Conservation (phyloP, 768 basidiomycete species). For the Clathrus columnatus region DNA sequence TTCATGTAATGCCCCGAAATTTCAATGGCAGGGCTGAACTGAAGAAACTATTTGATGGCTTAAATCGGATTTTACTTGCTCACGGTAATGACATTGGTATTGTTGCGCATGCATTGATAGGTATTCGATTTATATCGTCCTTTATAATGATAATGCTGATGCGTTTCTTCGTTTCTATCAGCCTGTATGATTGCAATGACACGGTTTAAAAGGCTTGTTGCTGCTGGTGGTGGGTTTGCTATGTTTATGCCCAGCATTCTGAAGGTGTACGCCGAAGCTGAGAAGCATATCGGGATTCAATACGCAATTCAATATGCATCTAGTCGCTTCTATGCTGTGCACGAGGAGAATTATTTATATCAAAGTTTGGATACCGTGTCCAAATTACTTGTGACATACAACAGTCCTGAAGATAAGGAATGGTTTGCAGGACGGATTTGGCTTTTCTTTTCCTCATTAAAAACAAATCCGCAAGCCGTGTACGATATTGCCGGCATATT, state of each 20-base stretch:
- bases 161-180: slow-evolving; percentile 17
- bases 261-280: slow-evolving; percentile 60
- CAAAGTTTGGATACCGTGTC: slow-evolving; percentile 59
- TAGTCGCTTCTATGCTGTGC: slow-evolving; percentile 65
- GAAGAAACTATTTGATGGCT: slow-evolving; percentile 54
- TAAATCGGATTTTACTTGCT: slow-evolving; percentile 57
- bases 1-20: slow-evolving; percentile 63
- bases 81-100: slow-evolving; percentile 73
- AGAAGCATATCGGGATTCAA: slow-evolving; percentile 47
- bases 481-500: slow-evolving; percentile 62
- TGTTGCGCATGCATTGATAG: slow-evolving; percentile 64
- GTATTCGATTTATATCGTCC: slow-evolving; percentile 30
- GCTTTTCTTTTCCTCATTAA: slow-evolving; percentile 50
- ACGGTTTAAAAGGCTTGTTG: slow-evolving; percentile 68
- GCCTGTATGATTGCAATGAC: slow-evolving; percentile 70
- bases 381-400: slow-evolving; percentile 42
- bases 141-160: slow-evolving; percentile 2
- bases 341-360: slow-evolving; percentile 66
- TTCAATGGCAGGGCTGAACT: slow-evolving; percentile 63
- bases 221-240: slow-evolving; percentile 60
- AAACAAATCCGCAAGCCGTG: slow-evolving; percentile 29
- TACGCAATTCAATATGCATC: slow-evolving; percentile 63
- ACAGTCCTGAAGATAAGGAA: slow-evolving; percentile 30
- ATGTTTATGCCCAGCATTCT: slow-evolving; percentile 68
- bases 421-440: slow-evolving; percentile 52